These are phyloP conservation scores for Fusarium sororula DNA, from an alignment of 2,329 filamentous ascomycete genomes.

Conservation along the genomic window DNA sequence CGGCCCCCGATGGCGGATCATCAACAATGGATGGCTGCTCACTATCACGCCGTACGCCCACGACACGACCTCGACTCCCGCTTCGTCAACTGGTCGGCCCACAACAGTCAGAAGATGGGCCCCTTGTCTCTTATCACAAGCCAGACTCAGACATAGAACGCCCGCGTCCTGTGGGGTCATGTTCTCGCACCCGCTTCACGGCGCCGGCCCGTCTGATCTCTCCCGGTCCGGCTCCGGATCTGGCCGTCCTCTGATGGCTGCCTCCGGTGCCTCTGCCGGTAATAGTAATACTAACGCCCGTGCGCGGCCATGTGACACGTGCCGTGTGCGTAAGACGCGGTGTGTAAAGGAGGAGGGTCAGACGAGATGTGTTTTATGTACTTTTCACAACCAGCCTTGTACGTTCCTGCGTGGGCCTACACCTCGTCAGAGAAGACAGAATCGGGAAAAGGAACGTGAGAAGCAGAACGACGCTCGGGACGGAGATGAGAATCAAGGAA, in stretches of 20 bases:
- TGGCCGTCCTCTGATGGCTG: constrained; percentile 3
- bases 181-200: constrained; percentile 37
- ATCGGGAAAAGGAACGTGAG: constrained; percentile 34
- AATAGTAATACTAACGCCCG: constrained; percentile 22
- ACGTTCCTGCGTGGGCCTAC: constrained; percentile 63
- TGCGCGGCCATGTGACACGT: constrained; percentile 68
- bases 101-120: constrained; percentile 34
- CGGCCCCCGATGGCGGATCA: constrained; percentile 13
- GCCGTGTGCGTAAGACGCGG: constrained; percentile 70
- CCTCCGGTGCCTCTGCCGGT: constrained; percentile 6
- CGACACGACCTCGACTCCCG: constrained; percentile 2
- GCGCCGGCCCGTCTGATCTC: constrained; percentile 28
- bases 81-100: constrained; percentile 22
- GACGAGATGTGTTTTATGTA: constrained; percentile 69
- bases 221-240: constrained; percentile 18
- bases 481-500: constrained; percentile 22
- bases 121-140: constrained; percentile 39
- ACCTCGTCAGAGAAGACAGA: constrained; percentile 43
- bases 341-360: constrained; percentile 70
- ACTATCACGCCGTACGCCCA: constrained; percentile 13
- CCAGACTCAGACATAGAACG: constrained; percentile 24
- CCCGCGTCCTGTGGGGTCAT: constrained; percentile 28
- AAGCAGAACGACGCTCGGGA: constrained; percentile 29
- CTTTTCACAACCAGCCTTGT: constrained; percentile 73
- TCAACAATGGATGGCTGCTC: not conserved